These are phyloP conservation scores for Paraurostyla sp. DNA, from an alignment of 73 alveolate genomes.

Conservation along the genomic window DNA sequence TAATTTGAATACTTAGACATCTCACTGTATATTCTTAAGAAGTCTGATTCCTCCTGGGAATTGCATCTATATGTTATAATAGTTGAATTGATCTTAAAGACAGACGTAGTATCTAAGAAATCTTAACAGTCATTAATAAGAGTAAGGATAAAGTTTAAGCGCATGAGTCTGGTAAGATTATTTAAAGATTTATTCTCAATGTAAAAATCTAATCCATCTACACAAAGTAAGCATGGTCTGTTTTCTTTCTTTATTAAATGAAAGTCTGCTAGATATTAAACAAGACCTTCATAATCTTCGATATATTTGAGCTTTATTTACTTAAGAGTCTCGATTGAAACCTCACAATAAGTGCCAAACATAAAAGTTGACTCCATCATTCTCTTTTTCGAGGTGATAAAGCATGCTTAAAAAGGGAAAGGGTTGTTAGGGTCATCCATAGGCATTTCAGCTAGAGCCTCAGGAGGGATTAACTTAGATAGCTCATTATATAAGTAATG, in stretches of 20 bases:
- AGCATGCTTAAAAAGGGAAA: slow-evolving; percentile 47
- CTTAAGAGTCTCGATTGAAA: slow-evolving; percentile 64
- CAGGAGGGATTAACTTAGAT: slow-evolving; percentile 26
- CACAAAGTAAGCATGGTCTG: slow-evolving; percentile 54
- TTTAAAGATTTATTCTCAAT: slow-evolving; percentile 39
- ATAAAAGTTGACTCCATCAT: slow-evolving; percentile 56
- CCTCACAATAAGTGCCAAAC: slow-evolving; percentile 76
- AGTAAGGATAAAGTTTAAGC: slow-evolving; percentile 30
- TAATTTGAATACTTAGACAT: not conserved
- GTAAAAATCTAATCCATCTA: slow-evolving; percentile 67
- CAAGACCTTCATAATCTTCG: slow-evolving; percentile 69
- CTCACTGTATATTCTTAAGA: slow-evolving; percentile 17
- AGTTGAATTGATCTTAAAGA: not conserved
- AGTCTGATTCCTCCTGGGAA: not conserved
- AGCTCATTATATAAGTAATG: slow-evolving; percentile 63
- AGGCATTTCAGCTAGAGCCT: not conserved
- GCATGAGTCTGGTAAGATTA: slow-evolving; percentile 20
- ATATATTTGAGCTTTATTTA: slow-evolving; percentile 65
- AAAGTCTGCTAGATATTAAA: slow-evolving; percentile 63
- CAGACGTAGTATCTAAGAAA: slow-evolving; percentile 12
- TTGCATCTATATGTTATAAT: slow-evolving; percentile 36
- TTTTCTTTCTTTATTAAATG: slow-evolving; percentile 53
- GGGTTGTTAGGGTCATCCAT: not conserved
- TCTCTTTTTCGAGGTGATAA: slow-evolving; percentile 70
- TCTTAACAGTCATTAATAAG: slow-evolving; percentile 37